Percentiles rank a stretch among this genome's conserved stretches.
phyloP scores from a whole-genome alignment of 441 rosid genomes.

The Corymbia citriodora region DNA sequence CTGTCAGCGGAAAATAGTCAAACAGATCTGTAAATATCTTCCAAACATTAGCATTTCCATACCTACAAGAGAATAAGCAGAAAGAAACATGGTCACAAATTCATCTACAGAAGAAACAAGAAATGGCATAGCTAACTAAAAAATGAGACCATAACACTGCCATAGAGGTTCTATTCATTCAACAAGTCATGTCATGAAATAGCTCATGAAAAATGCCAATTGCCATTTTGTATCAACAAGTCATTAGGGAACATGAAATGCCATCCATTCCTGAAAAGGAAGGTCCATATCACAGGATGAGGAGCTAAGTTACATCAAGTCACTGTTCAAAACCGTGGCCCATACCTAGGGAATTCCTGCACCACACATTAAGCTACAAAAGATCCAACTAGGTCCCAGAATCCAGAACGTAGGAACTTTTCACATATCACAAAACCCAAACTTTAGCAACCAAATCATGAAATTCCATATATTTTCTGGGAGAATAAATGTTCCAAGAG shows the following conservation, averaged over 20 bases:
- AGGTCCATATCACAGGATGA: not conserved
- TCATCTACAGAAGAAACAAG: not conserved
- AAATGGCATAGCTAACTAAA: not conserved
- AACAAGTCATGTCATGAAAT: not conserved
- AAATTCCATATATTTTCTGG: not conserved
- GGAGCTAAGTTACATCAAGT: not conserved
- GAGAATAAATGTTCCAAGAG: not conserved
- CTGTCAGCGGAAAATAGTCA: constrained; percentile 15
- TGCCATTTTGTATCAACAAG: not conserved
- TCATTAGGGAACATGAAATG: not conserved
- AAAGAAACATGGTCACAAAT: not conserved
- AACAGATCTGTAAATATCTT: constrained; percentile 15
- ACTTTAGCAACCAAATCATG: not conserved
- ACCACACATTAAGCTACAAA: not conserved
- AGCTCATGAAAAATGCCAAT: not conserved
- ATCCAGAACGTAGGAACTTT: not conserved
- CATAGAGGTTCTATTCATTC: not conserved
- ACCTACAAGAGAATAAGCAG: constrained; percentile 5
- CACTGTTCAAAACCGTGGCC: not conserved
- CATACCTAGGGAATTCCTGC: not conserved
- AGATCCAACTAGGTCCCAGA: not conserved
- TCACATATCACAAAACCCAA: not conserved
- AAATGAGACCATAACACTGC: not conserved
- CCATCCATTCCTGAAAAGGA: not conserved
- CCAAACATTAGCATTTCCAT: constrained; percentile 18